Base-by-base conservation (phyloP, 2,329 filamentous ascomycete genomes). In the Aspergillus sp. region DNA sequence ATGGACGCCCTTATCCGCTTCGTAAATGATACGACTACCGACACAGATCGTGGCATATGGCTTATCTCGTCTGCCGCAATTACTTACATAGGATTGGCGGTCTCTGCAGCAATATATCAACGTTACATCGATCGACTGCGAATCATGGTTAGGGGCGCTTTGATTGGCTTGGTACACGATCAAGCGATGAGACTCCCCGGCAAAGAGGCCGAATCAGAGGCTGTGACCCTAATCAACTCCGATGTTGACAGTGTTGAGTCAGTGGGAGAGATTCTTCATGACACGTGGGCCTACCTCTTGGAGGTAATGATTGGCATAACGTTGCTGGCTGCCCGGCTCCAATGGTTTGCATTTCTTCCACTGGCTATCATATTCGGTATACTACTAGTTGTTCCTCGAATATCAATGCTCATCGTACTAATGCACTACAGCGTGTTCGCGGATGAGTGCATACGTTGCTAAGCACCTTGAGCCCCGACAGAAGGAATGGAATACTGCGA, bases 361-460 rank as follows among this genome's bases (percentile, higher is more conserved):
- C 21, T 57, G 3, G 1, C 17, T 5, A 27, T 50, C 8, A 39
- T 57, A n/a, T 32, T 27, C 25, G 25, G 25, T 8, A 8, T 27
- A 27, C 6, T 27, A 27, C 6, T 25, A 0, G 2, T 27, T 2
- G 2, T 11, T 32, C n/a, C 10, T 15, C 6, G n/a, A 19, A 19
- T 19, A 3, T 44, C 6, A 0, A 19, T 5, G 3, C 2, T 11
- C 8, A 23, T 6, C 15, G n/a, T 39, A 53, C 15, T 21, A 13
- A 19, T 8, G 23, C 8, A 10, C 25, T 6, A 17, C 5, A 55
- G 53, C 23, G 8, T 44, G 53, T 38, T 55, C 53, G 3, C 11
- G 53, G 15, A 21, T 57, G 44, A 57, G 55, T 21, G 36, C 32
- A 2, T 57, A 51, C 36, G 55, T 57, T 19, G 55, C 55, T 3